phyloP scores from a whole-genome alignment of 1,284 basidiomycete genomes.

The Mrakiaceae sp. region DNA sequence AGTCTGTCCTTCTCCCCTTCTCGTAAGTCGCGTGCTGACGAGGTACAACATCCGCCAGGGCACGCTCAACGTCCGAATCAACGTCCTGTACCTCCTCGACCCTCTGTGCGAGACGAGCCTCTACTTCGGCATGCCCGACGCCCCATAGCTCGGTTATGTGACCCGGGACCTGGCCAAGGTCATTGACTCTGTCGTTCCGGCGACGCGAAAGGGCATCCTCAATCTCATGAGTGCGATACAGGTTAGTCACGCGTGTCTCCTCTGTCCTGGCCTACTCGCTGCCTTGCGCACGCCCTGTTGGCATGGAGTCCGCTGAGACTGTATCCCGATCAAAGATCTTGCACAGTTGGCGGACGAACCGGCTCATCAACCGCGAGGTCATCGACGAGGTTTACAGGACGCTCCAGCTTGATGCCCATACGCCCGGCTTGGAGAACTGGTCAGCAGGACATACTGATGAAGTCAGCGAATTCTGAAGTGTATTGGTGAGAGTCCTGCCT shows the following conservation, averaged over 20 bases:
- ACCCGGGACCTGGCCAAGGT: constrained; percentile 59
- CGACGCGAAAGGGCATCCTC: constrained; percentile 64
- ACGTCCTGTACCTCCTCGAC: constrained; percentile 85
- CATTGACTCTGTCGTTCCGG: constrained; percentile 70
- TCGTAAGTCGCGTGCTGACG: not conserved
- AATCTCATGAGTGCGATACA: constrained; percentile 76
- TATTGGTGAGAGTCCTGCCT: too few species aligned
- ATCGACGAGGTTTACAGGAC: constrained; percentile 49
- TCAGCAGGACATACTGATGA: too few species aligned
- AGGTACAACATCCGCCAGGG: constrained; percentile 41
- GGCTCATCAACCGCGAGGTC: constrained; percentile 63
- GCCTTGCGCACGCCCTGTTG: not conserved
- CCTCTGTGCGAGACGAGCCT: constrained; percentile 68
- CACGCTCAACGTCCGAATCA: constrained; percentile 78
- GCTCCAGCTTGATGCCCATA: constrained; percentile 22
- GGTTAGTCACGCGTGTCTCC: constrained; percentile 36
- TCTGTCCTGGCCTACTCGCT: not conserved
- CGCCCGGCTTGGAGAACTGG: too few species aligned
- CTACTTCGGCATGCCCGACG: constrained; percentile 19
- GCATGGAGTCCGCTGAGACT: not conserved
- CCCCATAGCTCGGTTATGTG: constrained; percentile 59
- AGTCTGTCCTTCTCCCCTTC: constrained; percentile 1
- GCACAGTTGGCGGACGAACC: constrained; percentile 72
- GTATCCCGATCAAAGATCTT: constrained; percentile 48
- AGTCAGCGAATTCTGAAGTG: too few species aligned